Evolutionary conservation across 352 stramenopile species (phyloP).

Genomic region (Pythium brassicae): DNA sequence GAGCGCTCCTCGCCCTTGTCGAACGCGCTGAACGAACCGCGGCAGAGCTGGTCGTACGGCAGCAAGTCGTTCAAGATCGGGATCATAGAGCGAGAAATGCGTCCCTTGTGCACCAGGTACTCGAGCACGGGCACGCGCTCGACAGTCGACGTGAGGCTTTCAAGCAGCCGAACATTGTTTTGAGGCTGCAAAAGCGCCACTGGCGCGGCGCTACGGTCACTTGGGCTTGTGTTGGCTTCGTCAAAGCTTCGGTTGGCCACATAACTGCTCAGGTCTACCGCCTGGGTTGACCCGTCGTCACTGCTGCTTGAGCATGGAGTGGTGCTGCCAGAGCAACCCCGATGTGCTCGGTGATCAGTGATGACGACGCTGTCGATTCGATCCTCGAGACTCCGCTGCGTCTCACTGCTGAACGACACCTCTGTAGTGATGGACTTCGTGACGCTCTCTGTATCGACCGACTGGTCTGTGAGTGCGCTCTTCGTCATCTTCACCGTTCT

Average conservation of each 20-base stretch:
- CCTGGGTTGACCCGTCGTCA: neutral
- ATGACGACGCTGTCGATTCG: neutral
- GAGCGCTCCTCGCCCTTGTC: constrained; percentile 33
- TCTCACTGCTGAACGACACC: neutral
- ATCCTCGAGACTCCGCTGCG: neutral
- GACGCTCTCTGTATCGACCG: neutral
- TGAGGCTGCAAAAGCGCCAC: neutral
- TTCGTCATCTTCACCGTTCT: constrained; percentile 26
- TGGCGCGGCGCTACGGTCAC: neutral
- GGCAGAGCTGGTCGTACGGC: constrained; percentile 34
- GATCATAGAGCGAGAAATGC: constrained; percentile 38
- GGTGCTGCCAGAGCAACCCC: too few species aligned
- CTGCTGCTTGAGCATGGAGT: too few species aligned
- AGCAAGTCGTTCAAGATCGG: constrained; percentile 45
- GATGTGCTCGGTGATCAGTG: neutral
- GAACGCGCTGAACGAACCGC: constrained; percentile 18
- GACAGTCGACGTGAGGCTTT: constrained; percentile 15
- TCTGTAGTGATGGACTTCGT: neutral
- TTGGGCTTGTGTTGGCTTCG: neutral
- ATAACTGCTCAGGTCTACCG: neutral
- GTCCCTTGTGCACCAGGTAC: constrained; percentile 43
- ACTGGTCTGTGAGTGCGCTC: neutral
- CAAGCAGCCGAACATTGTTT: neutral
- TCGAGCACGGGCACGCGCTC: constrained; percentile 48
- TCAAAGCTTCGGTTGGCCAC: neutral